These are phyloP conservation scores for Skeletonema menzelii DNA, from an alignment of 108 stramenopile species.

Conservation along the genomic window DNA sequence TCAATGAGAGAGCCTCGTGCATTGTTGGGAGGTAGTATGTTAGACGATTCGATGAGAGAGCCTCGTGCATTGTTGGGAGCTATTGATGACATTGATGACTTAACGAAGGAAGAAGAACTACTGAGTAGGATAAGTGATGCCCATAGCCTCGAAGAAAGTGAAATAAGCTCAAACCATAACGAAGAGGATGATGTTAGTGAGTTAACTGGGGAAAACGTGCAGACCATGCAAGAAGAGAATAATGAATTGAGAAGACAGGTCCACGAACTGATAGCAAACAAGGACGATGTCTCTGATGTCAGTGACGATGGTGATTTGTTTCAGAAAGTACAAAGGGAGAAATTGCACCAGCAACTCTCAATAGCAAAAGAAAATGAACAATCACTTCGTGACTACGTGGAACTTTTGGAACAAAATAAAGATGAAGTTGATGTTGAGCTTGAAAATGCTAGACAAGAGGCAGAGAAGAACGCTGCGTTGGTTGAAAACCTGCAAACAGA, in stretches of 20 bases:
- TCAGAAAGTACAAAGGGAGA: neutral
- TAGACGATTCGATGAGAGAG: neutral
- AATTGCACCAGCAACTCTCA: conserved; percentile 9
- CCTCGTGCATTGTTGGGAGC: neutral
- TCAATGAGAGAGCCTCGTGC: neutral
- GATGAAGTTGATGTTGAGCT: conserved; percentile 22
- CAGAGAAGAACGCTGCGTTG: neutral
- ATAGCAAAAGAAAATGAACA: conserved; percentile 16
- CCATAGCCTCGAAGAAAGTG: neutral
- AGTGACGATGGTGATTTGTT: neutral
- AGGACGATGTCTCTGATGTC: neutral
- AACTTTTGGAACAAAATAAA: conserved; percentile 33
- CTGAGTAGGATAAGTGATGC: neutral
- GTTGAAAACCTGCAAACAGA: neutral
- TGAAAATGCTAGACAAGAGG: conserved; percentile 11
- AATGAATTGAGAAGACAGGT: conserved; percentile 1
- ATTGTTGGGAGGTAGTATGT: neutral
- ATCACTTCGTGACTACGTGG: conserved; percentile 27
- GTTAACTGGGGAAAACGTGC: neutral
- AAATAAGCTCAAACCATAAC: neutral
- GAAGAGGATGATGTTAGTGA: conserved; percentile 7
- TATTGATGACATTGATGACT: neutral
- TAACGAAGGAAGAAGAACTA: neutral
- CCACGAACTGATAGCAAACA: neutral
- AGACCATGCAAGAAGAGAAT: conserved; percentile 8